Conservation (phyloP, 2,329 filamentous ascomycete genomes). For the Sclerotinia borealis region DNA sequence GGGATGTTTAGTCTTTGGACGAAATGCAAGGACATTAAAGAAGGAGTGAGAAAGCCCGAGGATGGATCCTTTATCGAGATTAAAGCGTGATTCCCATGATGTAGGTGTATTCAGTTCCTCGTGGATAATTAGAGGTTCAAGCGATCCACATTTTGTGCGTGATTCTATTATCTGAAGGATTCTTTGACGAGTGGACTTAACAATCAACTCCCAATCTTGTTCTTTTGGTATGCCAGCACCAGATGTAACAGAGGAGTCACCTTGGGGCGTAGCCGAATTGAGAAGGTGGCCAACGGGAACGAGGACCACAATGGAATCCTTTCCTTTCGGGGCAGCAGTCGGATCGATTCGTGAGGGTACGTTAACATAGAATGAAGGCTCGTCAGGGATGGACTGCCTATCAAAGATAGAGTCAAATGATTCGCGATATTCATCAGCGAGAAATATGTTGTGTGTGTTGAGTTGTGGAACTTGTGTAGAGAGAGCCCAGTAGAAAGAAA, state of each 20-base stretch:
- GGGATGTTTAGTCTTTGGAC: constrained; percentile 46
- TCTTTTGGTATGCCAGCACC: constrained; percentile 32
- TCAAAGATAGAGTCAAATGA: constrained; percentile 75
- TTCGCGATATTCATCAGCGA: constrained; percentile 65
- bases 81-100: constrained; percentile 62
- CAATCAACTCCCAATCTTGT: constrained; percentile 57
- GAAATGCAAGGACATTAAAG: constrained; percentile 65
- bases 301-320: constrained; percentile 62
- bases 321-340: constrained; percentile 57
- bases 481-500: constrained; percentile 72
- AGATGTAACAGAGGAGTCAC: constrained; percentile 6
- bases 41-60: constrained; percentile 67
- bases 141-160: constrained; percentile 51
- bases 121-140: constrained; percentile 35
- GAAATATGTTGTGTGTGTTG: constrained; percentile 69
- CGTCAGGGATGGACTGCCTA: constrained; percentile 55
- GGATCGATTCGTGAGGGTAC: constrained; percentile 65
- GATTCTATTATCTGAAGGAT: constrained; percentile 55
- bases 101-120: constrained; percentile 61
- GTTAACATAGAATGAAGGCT: constrained; percentile 73
- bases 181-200: constrained; percentile 50
- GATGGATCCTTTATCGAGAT: constrained; percentile 69
- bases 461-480: constrained; percentile 55
- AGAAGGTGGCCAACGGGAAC: constrained; percentile 66
- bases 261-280: constrained; percentile 37